Evolutionary conservation across 208 protist species (phyloP).

Genomic region (Leishmania mexicana): DNA sequence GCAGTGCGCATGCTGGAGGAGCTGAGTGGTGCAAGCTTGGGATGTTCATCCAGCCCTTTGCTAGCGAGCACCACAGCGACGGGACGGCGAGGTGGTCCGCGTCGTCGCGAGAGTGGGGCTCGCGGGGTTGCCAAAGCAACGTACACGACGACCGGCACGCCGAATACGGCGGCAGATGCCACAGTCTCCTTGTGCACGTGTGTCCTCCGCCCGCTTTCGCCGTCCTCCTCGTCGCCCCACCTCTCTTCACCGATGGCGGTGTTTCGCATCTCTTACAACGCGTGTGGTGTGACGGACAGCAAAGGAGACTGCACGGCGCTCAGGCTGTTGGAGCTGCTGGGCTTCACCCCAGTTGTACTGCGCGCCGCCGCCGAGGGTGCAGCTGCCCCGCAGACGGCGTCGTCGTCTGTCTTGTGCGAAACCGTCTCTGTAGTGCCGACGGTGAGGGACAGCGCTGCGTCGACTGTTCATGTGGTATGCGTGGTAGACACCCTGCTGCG

Average conservation of each 20-base stretch:
- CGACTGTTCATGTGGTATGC: slow-evolving; percentile 22
- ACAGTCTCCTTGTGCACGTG: neutral
- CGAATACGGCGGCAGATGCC: neutral
- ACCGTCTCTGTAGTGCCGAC: neutral
- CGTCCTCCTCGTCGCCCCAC: neutral
- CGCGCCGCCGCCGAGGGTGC: slow-evolving; percentile 5
- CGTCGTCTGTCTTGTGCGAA: neutral
- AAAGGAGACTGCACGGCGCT: slow-evolving; percentile 5
- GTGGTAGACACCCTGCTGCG: slow-evolving; percentile 35
- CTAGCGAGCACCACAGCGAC: neutral
- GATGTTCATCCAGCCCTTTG: neutral
- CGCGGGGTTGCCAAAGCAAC: neutral
- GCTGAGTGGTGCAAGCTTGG: neutral
- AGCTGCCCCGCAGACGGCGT: neutral
- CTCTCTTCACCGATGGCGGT: neutral
- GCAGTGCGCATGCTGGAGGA: slow-evolving; percentile 14
- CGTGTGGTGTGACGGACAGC: neutral
- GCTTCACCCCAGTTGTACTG: slow-evolving; percentile 41
- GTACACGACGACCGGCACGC: neutral
- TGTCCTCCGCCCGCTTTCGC: neutral
- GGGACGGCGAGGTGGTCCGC: neutral
- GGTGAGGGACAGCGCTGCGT: neutral
- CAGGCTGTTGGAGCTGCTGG: slow-evolving; percentile 43
- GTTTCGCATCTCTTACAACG: neutral
- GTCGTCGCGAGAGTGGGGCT: neutral